phyloP scores from a whole-genome alignment of 2,329 filamentous ascomycete genomes.

The Xylariaceae sp. region DNA sequence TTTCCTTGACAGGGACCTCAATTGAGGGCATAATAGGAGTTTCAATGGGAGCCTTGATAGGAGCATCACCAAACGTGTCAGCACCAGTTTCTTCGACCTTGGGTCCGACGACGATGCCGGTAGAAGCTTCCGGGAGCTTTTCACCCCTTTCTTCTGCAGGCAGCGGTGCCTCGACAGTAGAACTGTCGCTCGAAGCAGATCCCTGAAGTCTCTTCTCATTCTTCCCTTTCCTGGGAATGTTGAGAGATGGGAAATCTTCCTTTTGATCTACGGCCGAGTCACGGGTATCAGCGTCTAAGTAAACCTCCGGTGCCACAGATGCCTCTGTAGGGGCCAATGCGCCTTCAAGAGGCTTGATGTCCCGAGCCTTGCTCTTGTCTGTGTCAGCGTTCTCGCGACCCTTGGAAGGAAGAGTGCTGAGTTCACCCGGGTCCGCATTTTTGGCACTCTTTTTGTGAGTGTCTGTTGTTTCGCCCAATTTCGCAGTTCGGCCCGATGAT shows the following conservation, averaged over 20 bases:
- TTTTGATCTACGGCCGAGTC: conserved; percentile 1
- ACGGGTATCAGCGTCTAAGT: background rate
- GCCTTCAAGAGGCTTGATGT: conserved; percentile 11
- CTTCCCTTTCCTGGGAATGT: conserved; percentile 26
- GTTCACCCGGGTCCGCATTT: conserved; percentile 11
- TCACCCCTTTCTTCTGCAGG: conserved; percentile 13
- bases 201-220: conserved; percentile 3
- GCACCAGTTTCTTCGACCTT: background rate
- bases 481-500: background rate
- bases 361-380: conserved; percentile 31
- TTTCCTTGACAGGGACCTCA: background rate
- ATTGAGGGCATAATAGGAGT: background rate
- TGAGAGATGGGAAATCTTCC: conserved; percentile 13
- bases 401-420: conserved; percentile 10
- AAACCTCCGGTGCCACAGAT: background rate
- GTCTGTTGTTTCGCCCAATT: background rate
- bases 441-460: conserved; percentile 6
- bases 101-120: background rate
- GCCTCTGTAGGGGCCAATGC: background rate
- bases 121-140: conserved; percentile 13
- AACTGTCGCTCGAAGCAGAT: background rate
- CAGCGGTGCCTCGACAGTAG: background rate
- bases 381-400: conserved; percentile 43
- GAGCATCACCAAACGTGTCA: background rate
- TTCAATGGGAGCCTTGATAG: background rate